phyloP scores from a whole-genome alignment of 1,284 basidiomycete genomes.

The Puccinia hordei region DNA sequence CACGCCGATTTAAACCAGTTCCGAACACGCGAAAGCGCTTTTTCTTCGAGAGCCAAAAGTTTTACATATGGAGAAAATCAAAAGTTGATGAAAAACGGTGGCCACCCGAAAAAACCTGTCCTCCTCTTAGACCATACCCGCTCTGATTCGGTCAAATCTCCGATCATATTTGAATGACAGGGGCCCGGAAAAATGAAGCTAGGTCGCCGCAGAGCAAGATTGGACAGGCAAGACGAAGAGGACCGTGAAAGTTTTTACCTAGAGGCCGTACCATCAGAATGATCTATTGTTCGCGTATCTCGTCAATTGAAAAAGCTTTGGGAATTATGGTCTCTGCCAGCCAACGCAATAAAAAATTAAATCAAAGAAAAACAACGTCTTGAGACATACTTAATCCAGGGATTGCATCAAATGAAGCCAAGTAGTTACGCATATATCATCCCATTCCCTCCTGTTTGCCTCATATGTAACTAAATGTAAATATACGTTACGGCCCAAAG shows the following conservation, averaged over 20 bases:
- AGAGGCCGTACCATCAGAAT: neutral
- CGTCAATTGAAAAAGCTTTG: neutral
- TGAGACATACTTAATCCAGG: neutral
- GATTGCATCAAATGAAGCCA: neutral
- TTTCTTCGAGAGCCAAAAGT: conserved; percentile 78
- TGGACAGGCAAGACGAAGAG: neutral
- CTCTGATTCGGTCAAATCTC: neutral
- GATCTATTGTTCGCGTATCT: neutral
- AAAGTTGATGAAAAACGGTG: conserved; percentile 3
- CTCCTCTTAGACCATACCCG: neutral
- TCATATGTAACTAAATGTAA: neutral
- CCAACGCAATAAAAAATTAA: neutral
- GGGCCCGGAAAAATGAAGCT: neutral
- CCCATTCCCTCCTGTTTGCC: neutral
- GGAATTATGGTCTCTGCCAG: neutral
- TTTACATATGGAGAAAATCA: conserved; percentile 76
- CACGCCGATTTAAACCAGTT: conserved; percentile 86
- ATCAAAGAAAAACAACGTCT: conserved; percentile 3
- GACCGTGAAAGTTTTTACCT: neutral
- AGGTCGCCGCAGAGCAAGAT: neutral
- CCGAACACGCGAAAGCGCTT: conserved; percentile 67
- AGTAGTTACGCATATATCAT: neutral
- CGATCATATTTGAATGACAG: neutral
- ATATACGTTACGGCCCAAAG: neutral
- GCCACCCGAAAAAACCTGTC: neutral